These are phyloP conservation scores for Neurospora cerealis DNA, from an alignment of 495 filamentous ascomycete genomes.

Conservation along the genomic window DNA sequence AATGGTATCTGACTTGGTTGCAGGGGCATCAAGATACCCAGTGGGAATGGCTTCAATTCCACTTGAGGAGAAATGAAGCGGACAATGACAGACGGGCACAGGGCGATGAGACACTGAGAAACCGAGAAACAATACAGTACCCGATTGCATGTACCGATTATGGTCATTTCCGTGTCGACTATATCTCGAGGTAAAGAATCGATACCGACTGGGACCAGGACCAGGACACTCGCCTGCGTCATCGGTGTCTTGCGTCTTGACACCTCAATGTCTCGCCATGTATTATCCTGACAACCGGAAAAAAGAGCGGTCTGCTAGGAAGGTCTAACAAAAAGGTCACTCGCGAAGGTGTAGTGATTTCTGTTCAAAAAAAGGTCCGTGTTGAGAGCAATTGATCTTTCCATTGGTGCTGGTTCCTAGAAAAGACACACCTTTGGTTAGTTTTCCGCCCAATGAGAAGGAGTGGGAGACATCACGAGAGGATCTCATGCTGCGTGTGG, in stretches of 20 bases:
- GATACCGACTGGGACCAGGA: neutral
- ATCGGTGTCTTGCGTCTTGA: neutral
- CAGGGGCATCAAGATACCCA: neutral
- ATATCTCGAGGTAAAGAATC: too few relatives aligned
- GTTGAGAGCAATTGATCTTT: neutral
- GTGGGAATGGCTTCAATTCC: neutral
- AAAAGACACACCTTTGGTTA: neutral
- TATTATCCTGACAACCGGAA: neutral
- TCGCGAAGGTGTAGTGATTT: neutral
- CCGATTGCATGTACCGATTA: neutral
- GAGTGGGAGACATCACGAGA: conserved; percentile 11
- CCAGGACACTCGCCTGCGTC: neutral
- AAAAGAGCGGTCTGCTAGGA: neutral
- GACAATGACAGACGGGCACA: too few relatives aligned
- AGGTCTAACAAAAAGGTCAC: neutral
- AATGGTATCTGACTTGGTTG: neutral
- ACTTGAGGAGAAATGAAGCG: too few relatives aligned
- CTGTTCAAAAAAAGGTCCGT: neutral
- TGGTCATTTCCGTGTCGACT: too few relatives aligned
- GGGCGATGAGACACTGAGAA: too few relatives aligned
- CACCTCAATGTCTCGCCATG: neutral
- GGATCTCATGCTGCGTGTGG: conserved; percentile 10
- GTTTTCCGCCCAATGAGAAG: conserved; percentile 6
- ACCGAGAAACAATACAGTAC: neutral
- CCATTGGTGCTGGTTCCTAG: neutral